phyloP scores from a whole-genome alignment of 2,329 filamentous ascomycete species.

The Ophiostoma triangulosporum region DNA sequence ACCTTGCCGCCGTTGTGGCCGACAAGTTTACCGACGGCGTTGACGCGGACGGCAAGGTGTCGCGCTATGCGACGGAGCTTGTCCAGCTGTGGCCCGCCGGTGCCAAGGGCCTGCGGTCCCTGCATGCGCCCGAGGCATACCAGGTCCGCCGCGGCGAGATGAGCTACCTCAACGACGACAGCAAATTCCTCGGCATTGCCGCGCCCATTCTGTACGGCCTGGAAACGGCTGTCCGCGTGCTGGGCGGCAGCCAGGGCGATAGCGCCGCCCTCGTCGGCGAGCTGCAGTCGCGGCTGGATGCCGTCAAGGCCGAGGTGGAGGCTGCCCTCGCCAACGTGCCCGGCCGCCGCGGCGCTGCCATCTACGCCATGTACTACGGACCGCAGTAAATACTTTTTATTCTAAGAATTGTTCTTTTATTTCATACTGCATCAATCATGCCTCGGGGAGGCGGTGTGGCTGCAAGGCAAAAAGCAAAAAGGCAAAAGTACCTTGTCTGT shows the following conservation, averaged over 20 bases:
- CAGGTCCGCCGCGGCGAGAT: conserved; percentile 14
- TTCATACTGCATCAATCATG: no score
- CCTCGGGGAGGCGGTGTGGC: no score
- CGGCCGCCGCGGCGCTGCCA: conserved; percentile 12
- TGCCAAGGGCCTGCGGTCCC: conserved; percentile 21
- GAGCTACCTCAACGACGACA: conserved; percentile 22
- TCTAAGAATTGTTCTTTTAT: no score
- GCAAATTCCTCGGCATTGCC: conserved; percentile 24
- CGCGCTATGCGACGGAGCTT: conserved; percentile 20
- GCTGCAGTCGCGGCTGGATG: conserved; percentile 27
- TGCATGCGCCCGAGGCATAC: conserved; percentile 25
- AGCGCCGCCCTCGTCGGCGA: conserved; percentile 19
- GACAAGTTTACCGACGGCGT: conserved; percentile 18
- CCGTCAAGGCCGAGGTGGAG: conserved; percentile 17
- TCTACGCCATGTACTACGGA: conserved; percentile 23
- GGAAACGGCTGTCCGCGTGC: conserved; percentile 28
- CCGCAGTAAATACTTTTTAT: conserved; percentile 7
- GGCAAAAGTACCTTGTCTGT: neutral
- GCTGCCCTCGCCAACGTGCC: conserved; percentile 13
- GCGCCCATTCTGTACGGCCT: conserved; percentile 31
- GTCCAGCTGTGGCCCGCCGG: conserved; percentile 28
- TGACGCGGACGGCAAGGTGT: conserved; percentile 23
- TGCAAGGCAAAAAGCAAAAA: no score
- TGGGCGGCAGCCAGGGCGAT: conserved; percentile 17
- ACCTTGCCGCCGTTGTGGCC: conserved; percentile 29